Conservation (phyloP, 345 rosid genomes). For the Durio zibethinus region DNA sequence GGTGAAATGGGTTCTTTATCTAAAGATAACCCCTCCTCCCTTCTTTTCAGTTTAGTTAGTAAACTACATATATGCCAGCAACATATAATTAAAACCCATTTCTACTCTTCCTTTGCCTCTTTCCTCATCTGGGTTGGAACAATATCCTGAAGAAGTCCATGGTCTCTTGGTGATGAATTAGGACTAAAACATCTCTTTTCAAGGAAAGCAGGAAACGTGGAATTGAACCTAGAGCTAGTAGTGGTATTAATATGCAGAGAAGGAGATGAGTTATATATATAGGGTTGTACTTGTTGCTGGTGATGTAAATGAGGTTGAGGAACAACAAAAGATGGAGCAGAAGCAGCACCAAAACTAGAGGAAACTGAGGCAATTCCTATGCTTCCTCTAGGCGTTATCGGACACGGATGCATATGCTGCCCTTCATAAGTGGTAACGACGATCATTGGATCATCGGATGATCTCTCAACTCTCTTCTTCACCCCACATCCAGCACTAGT, state of each 20-base stretch:
- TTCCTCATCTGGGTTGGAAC: slow-evolving; percentile 69
- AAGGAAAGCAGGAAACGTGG: slow-evolving; percentile 29
- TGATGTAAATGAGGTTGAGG: slow-evolving; percentile 46
- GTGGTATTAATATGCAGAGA: slow-evolving; percentile 30
- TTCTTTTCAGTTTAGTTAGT: slow-evolving; percentile 20
- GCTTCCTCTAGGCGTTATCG: slow-evolving; percentile 67
- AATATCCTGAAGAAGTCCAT: slow-evolving; percentile 92
- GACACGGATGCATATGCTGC: slow-evolving; percentile 75
- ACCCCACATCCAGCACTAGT: slow-evolving; percentile 87
- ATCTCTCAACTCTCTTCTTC: slow-evolving; percentile 98
- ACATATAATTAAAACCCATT: background rate
- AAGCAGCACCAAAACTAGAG: slow-evolving; percentile 16
- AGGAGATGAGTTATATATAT: slow-evolving; percentile 32
- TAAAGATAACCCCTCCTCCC: slow-evolving; percentile 13
- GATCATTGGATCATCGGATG: slow-evolving; percentile 65
- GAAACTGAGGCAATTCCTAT: slow-evolving; percentile 40
- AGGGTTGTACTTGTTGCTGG: slow-evolving; percentile 24
- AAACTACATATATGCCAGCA: slow-evolving; percentile 31
- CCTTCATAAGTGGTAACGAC: slow-evolving; percentile 98
- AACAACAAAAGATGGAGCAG: slow-evolving; percentile 36
- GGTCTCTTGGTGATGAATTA: slow-evolving; percentile 42
- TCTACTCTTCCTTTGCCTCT: slow-evolving; percentile 33
- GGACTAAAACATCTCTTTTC: slow-evolving; percentile 32
- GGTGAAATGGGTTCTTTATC: slow-evolving; percentile 21
- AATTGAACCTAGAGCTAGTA: slow-evolving; percentile 25